Conservation (phyloP, 192 early-diverging fungal genomes). For the Mycoemilia scoparia region DNA sequence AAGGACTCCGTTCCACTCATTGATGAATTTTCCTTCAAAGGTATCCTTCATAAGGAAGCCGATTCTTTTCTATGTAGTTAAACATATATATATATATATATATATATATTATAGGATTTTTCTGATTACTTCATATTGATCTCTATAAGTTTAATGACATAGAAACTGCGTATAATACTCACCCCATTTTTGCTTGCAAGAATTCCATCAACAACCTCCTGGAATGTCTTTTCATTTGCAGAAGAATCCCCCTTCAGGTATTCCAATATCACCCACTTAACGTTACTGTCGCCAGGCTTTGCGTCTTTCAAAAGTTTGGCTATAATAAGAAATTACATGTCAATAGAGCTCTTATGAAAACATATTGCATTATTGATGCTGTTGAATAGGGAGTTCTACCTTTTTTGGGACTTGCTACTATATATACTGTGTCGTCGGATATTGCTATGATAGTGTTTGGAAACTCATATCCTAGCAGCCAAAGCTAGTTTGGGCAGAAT, state of each 20-base stretch:
- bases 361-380: conserved; percentile 2
- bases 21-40: conserved; percentile 49
- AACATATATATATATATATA: neutral
- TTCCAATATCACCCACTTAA: too few species aligned
- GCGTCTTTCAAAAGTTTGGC: neutral
- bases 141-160: neutral
- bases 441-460: conserved; percentile 68
- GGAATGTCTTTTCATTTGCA: too few species aligned
- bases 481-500: conserved; percentile 37
- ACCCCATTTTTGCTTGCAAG: neutral
- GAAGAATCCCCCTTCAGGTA: too few species aligned
- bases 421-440: conserved; percentile 49
- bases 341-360: neutral
- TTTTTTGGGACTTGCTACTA: conserved; percentile 69
- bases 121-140: neutral
- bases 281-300: neutral
- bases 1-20: conserved; percentile 59
- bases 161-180: neutral
- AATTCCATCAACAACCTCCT: neutral
- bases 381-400: conserved; percentile 17
- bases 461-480: conserved; percentile 87
- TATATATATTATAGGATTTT: neutral
- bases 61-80: conserved; percentile 8
- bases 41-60: conserved; percentile 69
- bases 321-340: neutral